Conservation (phyloP, 208 protist genomes). For the Crithidia sp. region DNA sequence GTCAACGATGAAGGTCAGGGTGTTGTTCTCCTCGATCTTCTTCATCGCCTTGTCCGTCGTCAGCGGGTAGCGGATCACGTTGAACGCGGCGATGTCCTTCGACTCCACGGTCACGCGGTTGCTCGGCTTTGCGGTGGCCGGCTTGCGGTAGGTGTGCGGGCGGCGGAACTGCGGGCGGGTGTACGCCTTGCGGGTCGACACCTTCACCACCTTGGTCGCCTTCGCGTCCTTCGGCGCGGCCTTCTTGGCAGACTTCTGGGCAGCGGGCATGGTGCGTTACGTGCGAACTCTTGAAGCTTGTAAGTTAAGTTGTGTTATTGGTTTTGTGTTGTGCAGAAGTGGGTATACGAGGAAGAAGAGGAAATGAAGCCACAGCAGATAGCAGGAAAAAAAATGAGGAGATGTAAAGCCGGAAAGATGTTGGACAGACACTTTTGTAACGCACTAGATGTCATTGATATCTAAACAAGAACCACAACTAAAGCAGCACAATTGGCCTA, state of each 20-base stretch:
- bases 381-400: too few species aligned
- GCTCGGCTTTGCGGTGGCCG: slow-evolving; percentile 91
- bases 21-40: slow-evolving; percentile 99
- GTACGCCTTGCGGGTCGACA: slow-evolving; percentile 95
- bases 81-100: slow-evolving; percentile 88
- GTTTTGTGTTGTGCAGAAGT: neutral
- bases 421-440: too few species aligned
- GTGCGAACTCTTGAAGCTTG: slow-evolving; percentile 20
- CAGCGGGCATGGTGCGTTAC: slow-evolving; percentile 55
- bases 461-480: too few species aligned
- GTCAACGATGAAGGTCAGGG: slow-evolving; percentile 99
- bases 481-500: too few species aligned
- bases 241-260: slow-evolving; percentile 52
- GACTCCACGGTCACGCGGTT: slow-evolving; percentile 87
- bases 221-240: slow-evolving; percentile 55
- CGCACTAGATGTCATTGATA: too few species aligned
- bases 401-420: too few species aligned
- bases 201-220: slow-evolving; percentile 88
- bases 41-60: slow-evolving; percentile 99
- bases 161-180: slow-evolving; percentile 96
- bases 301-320: neutral
- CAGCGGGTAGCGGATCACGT: slow-evolving; percentile 97
- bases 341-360: neutral
- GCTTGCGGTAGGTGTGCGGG: slow-evolving; percentile 95
- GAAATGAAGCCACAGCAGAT: too few species aligned